Percentiles rank a stretch among this genome's conserved stretches.
Evolutionary conservation across 2,329 filamentous ascomycete genomes (phyloP).

Genomic region (Colletotrichum lupini): DNA sequence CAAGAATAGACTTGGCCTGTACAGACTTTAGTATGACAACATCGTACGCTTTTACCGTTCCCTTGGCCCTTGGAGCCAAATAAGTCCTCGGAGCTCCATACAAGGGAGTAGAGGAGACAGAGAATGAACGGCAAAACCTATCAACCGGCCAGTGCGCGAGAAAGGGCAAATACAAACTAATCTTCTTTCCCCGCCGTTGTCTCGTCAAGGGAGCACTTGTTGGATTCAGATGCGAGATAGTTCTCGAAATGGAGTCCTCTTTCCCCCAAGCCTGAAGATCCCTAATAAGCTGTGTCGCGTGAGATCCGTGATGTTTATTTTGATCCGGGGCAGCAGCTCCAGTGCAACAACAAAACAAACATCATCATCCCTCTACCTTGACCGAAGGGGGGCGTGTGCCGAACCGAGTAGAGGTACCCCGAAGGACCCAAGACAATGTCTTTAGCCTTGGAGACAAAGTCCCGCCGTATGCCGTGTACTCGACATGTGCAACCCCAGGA

Average conservation of each 20-base stretch:
- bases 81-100: neutral
- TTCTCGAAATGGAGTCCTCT: neutral
- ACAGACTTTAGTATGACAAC: slow-evolving; percentile 2
- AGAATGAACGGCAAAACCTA: neutral
- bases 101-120: neutral
- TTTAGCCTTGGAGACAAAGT: neutral
- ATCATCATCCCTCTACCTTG: neutral
- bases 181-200: neutral
- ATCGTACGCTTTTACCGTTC: neutral
- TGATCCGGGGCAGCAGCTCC: neutral
- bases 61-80: neutral
- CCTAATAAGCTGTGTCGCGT: neutral
- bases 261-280: neutral
- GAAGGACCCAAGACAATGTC: slow-evolving; percentile 20
- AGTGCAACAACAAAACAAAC: slow-evolving; percentile 2
- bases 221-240: neutral
- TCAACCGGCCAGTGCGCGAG: neutral
- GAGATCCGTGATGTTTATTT: neutral
- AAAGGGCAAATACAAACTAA: neutral
- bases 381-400: neutral
- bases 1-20: slow-evolving; percentile 19
- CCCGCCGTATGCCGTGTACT: neutral
- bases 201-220: neutral
- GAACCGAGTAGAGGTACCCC: neutral
- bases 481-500: slow-evolving; percentile 5